Conservation (phyloP, 2,329 filamentous ascomycete genomes). For the Fusarium humuli region DNA sequence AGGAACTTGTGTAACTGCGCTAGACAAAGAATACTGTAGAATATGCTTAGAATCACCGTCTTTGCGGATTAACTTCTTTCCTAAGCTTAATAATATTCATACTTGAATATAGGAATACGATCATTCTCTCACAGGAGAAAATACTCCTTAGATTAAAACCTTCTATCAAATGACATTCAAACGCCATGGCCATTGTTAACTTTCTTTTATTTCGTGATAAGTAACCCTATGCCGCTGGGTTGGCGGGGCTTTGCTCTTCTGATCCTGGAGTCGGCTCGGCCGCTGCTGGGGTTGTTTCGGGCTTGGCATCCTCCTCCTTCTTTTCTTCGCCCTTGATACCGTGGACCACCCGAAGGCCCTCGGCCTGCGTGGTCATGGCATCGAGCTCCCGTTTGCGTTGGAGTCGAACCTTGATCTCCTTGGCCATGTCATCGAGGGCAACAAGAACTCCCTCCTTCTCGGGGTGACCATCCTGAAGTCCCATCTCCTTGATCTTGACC, state of each 20-base stretch:
- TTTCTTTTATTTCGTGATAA: slow-evolving; percentile 29
- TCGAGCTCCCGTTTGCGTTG: slow-evolving; percentile 59
- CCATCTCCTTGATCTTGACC: slow-evolving; percentile 84
- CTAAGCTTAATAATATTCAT: not conserved
- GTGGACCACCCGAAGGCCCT: slow-evolving; percentile 60
- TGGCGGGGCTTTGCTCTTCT: slow-evolving; percentile 26
- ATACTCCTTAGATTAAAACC: slow-evolving; percentile 9
- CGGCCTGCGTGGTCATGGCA: slow-evolving; percentile 56
- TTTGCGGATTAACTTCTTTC: slow-evolving; percentile 26
- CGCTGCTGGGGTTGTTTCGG: slow-evolving; percentile 24
- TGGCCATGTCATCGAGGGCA: slow-evolving; percentile 69
- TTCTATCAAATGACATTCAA: slow-evolving; percentile 30
- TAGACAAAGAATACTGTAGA: slow-evolving; percentile 13
- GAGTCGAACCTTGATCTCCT: slow-evolving; percentile 67
- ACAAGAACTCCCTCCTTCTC: slow-evolving; percentile 91
- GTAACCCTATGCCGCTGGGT: slow-evolving; percentile 20
- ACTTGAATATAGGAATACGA: not conserved
- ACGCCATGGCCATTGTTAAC: slow-evolving; percentile 34
- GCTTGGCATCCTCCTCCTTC: slow-evolving; percentile 23
- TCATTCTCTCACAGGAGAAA: slow-evolving; percentile 9
- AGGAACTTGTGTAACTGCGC: slow-evolving; percentile 23
- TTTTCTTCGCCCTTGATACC: slow-evolving; percentile 55
- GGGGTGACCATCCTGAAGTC: slow-evolving; percentile 82
- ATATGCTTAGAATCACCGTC: slow-evolving; percentile 4
- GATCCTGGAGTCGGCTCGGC: slow-evolving; percentile 19